A percentile compares a stretch with the other conserved stretches of the same genome.
These are phyloP conservation scores for Streptanthus diversifolius DNA, from an alignment of 345 rosid species.

Conservation along the genomic window DNA sequence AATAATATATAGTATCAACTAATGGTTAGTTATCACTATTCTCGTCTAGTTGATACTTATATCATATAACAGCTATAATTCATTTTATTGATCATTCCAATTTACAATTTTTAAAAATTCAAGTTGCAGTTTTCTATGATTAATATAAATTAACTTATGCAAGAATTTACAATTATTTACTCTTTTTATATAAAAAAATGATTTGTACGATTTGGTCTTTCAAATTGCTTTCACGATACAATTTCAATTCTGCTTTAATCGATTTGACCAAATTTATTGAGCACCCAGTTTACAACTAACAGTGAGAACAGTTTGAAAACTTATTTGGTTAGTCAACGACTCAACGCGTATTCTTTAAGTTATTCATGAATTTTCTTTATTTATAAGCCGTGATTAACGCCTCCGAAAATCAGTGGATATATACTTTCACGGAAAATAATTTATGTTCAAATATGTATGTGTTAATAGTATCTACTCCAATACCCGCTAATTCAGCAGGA, in stretches of 20 bases:
- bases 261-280: slow-evolving; percentile 11
- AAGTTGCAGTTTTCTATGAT: neutral
- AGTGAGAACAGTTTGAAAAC: slow-evolving; percentile 28
- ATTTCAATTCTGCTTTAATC: neutral
- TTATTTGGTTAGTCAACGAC: slow-evolving; percentile 7
- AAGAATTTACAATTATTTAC: neutral
- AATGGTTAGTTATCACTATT: neutral
- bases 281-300: neutral
- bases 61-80: too few species aligned
- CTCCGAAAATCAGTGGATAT: slow-evolving; percentile 3
- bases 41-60: too few species aligned
- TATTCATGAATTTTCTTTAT: slow-evolving; percentile 7
- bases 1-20: neutral
- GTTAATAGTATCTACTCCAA: neutral
- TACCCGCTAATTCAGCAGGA: slow-evolving; percentile 33
- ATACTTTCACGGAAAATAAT: slow-evolving; percentile 6
- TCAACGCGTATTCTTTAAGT: slow-evolving; percentile 30
- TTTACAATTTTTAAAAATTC: neutral
- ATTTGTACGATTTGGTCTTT: neutral
- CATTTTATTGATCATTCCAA: neutral
- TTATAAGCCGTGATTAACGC: slow-evolving; percentile 65
- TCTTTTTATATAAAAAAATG: neutral
- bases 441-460: neutral
- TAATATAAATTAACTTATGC: neutral
- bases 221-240: neutral